A percentile compares a stretch with the other conserved stretches of the same genome.
These are phyloP conservation scores for Periconia sp. DNA, from an alignment of 2,329 filamentous ascomycete species.

Conservation along the genomic window DNA sequence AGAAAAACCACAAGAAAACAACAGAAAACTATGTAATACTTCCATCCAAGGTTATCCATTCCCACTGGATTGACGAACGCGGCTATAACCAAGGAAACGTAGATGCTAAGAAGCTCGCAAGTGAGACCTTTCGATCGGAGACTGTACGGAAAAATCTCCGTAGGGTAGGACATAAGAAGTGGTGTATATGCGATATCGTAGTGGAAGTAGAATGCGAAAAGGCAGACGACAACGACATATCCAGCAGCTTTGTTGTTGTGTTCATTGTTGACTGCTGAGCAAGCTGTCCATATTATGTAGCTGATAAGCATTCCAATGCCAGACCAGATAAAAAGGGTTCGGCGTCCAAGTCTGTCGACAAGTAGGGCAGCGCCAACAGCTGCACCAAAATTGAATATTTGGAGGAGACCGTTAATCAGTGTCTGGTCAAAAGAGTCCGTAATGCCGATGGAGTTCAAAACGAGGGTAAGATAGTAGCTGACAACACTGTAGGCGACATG, in stretches of 20 bases:
- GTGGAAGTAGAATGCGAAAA: constrained; percentile 15
- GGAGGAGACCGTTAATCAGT: constrained; percentile 41
- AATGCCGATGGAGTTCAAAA: constrained; percentile 43
- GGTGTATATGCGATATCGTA: constrained; percentile 23
- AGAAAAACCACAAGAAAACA: too few species aligned
- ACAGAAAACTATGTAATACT: not conserved
- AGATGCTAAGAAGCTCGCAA: constrained; percentile 47
- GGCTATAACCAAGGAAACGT: constrained; percentile 36
- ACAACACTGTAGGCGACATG: constrained; percentile 22
- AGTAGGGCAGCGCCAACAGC: constrained; percentile 1
- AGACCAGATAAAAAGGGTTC: constrained; percentile 37
- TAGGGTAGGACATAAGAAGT: constrained; percentile 47
- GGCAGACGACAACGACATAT: constrained; percentile 31
- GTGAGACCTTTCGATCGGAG: constrained; percentile 49
- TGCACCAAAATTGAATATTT: constrained; percentile 39
- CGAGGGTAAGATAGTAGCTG: constrained; percentile 37
- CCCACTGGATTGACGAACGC: not conserved
- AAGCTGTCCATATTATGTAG: constrained; percentile 45
- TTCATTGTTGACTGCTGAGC: constrained; percentile 9
- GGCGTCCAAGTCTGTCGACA: constrained; percentile 29
- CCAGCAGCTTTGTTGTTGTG: constrained; percentile 22
- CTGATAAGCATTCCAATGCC: constrained; percentile 43
- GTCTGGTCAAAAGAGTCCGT: constrained; percentile 35
- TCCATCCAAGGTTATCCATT: not conserved
- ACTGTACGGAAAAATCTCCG: constrained; percentile 51